Percentiles rank a stretch among this genome's conserved stretches.
Conservation (phyloP, 805 yeast genomes). For the Lachancea dasiensis region DNA sequence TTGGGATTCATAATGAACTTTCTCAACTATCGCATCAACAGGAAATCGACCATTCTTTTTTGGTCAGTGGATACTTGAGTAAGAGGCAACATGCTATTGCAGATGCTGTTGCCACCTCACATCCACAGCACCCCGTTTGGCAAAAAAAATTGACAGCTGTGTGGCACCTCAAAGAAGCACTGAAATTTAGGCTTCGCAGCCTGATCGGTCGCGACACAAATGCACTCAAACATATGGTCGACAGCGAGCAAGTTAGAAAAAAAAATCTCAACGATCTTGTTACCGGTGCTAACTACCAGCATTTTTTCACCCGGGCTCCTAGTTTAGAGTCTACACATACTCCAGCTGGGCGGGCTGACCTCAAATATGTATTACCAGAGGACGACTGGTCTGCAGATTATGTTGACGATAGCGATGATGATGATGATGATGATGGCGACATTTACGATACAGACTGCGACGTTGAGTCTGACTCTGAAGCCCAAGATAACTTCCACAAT, state of each 20-base stretch:
- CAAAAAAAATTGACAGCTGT: background rate
- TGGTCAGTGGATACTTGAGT: constrained; percentile 23
- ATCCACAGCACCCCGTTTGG: background rate
- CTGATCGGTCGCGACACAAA: no score
- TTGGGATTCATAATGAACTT: constrained; percentile 27
- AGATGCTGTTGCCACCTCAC: constrained; percentile 5
- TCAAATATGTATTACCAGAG: constrained; percentile 34
- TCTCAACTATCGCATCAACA: constrained; percentile 18
- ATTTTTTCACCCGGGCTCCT: constrained; percentile 15
- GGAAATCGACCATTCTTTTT: constrained; percentile 16
- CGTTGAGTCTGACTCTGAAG: background rate
- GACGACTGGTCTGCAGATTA: constrained; percentile 35
- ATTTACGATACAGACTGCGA: background rate
- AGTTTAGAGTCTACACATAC: constrained; percentile 5
- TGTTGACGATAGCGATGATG: constrained; percentile 23
- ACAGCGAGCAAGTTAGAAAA: no score
- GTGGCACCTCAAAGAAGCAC: background rate
- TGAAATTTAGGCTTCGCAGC: background rate
- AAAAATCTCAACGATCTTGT: constrained; percentile 20
- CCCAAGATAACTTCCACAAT: background rate
- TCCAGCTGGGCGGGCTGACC: constrained; percentile 16
- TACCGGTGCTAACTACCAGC: constrained; percentile 25
- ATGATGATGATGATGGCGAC: constrained; percentile 15
- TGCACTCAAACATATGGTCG: no score
- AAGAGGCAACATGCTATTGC: constrained; percentile 16